These are phyloP conservation scores for Alternaria gansuensis DNA, from an alignment of 2,329 filamentous ascomycete genomes.

Conservation along the genomic window DNA sequence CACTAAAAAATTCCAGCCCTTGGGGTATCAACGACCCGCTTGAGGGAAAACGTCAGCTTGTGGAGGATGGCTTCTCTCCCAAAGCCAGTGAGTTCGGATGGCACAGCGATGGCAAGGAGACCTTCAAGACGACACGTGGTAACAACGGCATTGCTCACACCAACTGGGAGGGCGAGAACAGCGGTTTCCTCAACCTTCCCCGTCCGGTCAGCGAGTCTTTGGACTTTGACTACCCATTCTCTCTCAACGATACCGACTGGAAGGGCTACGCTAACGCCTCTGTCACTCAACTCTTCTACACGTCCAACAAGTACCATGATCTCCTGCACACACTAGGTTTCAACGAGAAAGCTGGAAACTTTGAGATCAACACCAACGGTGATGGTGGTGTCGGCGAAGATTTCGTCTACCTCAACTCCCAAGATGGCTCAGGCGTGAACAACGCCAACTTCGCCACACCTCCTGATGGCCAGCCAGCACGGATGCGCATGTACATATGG, in stretches of 20 bases:
- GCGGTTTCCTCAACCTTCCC: constrained; percentile 60
- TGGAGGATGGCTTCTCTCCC: constrained; percentile 61
- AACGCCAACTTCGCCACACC: constrained; percentile 67
- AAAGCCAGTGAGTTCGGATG: constrained; percentile 63
- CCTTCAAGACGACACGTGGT: constrained; percentile 64
- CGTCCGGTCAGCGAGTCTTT: constrained; percentile 57
- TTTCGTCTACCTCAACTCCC: constrained; percentile 64
- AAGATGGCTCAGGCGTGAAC: constrained; percentile 64
- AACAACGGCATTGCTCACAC: constrained; percentile 68
- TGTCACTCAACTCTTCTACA: constrained; percentile 69
- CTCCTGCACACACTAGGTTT: constrained; percentile 67
- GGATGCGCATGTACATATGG: constrained; percentile 70
- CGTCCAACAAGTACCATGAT: constrained; percentile 67
- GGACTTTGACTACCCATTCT: constrained; percentile 55
- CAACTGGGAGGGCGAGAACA: constrained; percentile 56
- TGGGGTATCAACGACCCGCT: constrained; percentile 66
- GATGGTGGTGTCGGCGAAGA: constrained; percentile 63
- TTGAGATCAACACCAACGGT: constrained; percentile 66
- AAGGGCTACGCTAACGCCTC: constrained; percentile 63
- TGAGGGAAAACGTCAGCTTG: constrained; percentile 56
- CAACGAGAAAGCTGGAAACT: constrained; percentile 67
- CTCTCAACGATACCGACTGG: constrained; percentile 35
- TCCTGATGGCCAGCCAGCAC: constrained; percentile 51
- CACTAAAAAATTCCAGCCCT: constrained; percentile 29
- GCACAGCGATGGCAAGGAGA: constrained; percentile 59